These are phyloP conservation scores for Micractinium conductrix DNA, from an alignment of 139 green algal genomes.

Conservation along the genomic window DNA sequence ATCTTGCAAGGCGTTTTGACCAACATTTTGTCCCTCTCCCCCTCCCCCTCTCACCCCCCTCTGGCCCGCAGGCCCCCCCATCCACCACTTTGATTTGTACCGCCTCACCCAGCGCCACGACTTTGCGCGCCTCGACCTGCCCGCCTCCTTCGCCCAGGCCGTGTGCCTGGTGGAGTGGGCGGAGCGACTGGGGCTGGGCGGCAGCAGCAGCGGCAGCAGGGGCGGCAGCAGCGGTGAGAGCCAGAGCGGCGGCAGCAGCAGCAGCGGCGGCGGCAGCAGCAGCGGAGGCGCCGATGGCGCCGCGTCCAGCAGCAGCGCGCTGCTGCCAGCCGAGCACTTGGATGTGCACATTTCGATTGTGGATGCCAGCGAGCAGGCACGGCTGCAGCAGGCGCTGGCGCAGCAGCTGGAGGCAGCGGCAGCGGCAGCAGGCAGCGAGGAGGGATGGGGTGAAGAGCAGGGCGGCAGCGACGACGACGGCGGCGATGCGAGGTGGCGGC, in stretches of 20 bases:
- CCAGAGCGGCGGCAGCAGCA: too few species aligned
- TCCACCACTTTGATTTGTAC: conserved; percentile 91
- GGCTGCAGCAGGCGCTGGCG: not conserved
- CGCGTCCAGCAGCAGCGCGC: not conserved
- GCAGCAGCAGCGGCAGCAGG: too few species aligned
- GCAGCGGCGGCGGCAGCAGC: too few species aligned
- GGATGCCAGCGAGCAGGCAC: not conserved
- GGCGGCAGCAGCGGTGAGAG: too few species aligned
- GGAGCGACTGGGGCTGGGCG: conserved; percentile 27
- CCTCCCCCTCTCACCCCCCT: not conserved
- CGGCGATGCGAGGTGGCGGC: conserved; percentile 9
- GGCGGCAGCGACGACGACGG: not conserved
- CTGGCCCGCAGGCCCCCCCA: conserved; percentile 42
- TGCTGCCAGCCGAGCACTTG: conserved; percentile 8
- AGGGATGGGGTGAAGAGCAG: not conserved
- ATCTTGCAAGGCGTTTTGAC: not conserved
- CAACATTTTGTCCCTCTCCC: not conserved
- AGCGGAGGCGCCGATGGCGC: too few species aligned
- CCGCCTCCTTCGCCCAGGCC: conserved; percentile 19
- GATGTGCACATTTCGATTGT: conserved; percentile 9
- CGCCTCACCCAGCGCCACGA: conserved; percentile 52
- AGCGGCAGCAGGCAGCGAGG: not conserved
- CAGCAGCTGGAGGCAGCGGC: not conserved
- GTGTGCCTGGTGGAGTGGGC: conserved; percentile 54
- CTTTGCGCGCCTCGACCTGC: conserved; percentile 40